A percentile compares a stretch with the other conserved stretches of the same genome.
Conservation (phyloP, 1,284 basidiomycete genomes). For the Tylopilus sp. region DNA sequence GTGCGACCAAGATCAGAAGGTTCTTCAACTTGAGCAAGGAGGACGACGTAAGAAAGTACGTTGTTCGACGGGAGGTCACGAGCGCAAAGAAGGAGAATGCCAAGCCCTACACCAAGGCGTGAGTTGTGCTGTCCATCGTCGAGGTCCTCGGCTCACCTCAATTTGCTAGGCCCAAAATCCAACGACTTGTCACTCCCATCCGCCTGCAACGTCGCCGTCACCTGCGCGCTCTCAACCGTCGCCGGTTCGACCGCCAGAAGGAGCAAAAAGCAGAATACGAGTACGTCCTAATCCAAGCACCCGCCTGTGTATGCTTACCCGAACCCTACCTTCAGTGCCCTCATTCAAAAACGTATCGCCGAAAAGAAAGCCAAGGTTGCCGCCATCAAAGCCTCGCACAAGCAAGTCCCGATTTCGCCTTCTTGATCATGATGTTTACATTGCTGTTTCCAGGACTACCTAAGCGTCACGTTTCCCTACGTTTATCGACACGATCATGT, state of each 20-base stretch:
- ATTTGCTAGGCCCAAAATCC: conserved; percentile 71
- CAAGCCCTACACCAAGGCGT: conserved; percentile 98
- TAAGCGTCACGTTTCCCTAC: conserved; percentile 9
- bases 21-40: conserved; percentile 99
- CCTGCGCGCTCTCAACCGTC: conserved; percentile 85
- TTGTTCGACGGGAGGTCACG: conserved; percentile 88
- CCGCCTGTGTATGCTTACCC: background rate
- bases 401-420: conserved; percentile 34
- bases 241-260: conserved; percentile 88
- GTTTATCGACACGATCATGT: conserved; percentile 11
- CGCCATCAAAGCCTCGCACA: conserved; percentile 74
- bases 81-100: conserved; percentile 87
- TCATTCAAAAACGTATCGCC: conserved; percentile 86
- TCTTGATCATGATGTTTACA: background rate
- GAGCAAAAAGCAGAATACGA: conserved; percentile 95
- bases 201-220: conserved; percentile 97
- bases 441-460: conserved; percentile 14
- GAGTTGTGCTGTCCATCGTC: conserved; percentile 38
- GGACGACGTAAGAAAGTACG: conserved; percentile 97
- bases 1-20: conserved; percentile 91
- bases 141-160: conserved; percentile 1
- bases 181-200: conserved; percentile 89
- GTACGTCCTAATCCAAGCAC: conserved; percentile 35
- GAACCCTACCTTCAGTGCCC: conserved; percentile 41
- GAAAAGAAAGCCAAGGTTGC: conserved; percentile 91